These are phyloP conservation scores for Chenopodium formosanum DNA, from an alignment of 148 eudicot species.

Conservation along the genomic window DNA sequence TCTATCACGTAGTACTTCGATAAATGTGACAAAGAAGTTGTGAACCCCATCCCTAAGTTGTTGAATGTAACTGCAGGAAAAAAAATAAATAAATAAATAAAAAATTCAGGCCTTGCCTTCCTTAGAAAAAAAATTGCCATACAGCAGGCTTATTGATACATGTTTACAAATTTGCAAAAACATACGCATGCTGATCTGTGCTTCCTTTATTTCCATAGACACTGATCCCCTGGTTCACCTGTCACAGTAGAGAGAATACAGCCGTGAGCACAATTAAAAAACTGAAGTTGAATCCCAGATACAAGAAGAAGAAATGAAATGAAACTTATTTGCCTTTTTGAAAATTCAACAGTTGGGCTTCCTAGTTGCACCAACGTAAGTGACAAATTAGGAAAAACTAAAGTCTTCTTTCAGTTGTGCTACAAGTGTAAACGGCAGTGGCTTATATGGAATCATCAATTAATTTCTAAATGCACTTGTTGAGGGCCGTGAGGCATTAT, in stretches of 20 bases:
- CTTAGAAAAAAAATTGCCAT: background rate
- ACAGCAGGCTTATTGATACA: slow-evolving; percentile 5
- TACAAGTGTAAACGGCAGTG: background rate
- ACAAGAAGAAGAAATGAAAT: background rate
- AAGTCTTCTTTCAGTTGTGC: background rate
- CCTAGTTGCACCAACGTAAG: background rate
- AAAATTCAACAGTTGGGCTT: background rate
- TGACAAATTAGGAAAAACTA: background rate
- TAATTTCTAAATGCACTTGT: background rate
- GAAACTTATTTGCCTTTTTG: background rate
- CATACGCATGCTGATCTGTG: slow-evolving; percentile 99
- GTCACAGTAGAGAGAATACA: slow-evolving; percentile 22
- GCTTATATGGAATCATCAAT: background rate
- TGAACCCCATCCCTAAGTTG: slow-evolving; percentile 98
- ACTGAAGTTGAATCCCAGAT: background rate
- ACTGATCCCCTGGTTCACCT: slow-evolving; percentile 94
- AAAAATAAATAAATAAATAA: background rate
- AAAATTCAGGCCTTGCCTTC: background rate
- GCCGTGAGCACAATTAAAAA: background rate
- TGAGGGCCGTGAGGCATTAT: background rate
- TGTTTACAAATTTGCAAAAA: slow-evolving; percentile 8
- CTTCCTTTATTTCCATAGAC: slow-evolving; percentile 99
- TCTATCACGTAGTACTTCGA: slow-evolving; percentile 94
- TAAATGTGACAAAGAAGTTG: slow-evolving; percentile 96
- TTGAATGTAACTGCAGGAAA: slow-evolving; percentile 75